Conservation (phyloP, 179 eudicot genomes). For the Corrigiola litoralis region DNA sequence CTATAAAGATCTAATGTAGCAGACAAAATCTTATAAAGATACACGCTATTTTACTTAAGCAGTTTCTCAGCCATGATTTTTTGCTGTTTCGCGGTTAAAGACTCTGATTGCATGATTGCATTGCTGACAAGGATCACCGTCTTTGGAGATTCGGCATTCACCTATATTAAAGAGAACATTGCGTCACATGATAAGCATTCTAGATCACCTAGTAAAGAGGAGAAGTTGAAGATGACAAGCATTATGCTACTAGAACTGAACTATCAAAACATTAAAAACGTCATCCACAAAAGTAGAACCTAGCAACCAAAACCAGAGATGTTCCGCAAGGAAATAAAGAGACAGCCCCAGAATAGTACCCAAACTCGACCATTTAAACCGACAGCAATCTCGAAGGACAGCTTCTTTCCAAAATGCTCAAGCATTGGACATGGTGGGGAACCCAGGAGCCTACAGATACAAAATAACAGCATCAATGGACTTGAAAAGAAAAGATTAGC, state of each 20-base stretch:
- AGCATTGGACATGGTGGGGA: constrained; percentile 83
- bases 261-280: background rate
- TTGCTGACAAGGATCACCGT: constrained; percentile 60
- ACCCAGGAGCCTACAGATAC: constrained; percentile 56
- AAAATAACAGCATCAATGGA: background rate
- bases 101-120: constrained; percentile 67
- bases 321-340: background rate
- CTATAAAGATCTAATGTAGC: background rate
- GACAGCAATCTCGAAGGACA: constrained; percentile 85
- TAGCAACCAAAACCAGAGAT: background rate
- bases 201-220: background rate
- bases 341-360: constrained; percentile 41
- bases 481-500: background rate
- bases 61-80: constrained; percentile 64
- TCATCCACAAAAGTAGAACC: background rate
- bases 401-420: constrained; percentile 82
- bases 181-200: background rate
- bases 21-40: background rate
- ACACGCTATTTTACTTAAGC: constrained; percentile 43
- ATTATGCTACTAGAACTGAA: background rate
- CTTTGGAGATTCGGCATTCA: constrained; percentile 70
- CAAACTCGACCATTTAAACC: constrained; percentile 93
- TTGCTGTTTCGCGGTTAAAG: constrained; percentile 55
- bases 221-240: background rate
- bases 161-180: constrained; percentile 31